phyloP scores from a whole-genome alignment of 179 eudicot genomes.

The Patellifolia procumbens region DNA sequence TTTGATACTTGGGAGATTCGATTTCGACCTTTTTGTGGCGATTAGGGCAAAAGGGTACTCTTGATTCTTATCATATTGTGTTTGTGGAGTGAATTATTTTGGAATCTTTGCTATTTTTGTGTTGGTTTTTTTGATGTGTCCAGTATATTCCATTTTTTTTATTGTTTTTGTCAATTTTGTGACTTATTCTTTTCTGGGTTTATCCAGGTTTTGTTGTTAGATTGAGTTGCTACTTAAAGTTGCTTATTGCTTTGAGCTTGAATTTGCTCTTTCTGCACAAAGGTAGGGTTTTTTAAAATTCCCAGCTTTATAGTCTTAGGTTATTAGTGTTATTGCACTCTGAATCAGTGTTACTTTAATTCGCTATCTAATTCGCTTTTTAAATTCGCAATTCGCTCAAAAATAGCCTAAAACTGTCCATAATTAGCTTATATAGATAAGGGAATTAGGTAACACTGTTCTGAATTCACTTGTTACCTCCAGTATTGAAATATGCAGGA shows the following conservation, averaged over 20 bases:
- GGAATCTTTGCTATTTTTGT: neutral
- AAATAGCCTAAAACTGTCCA: too few relatives aligned
- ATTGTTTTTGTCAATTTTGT: neutral
- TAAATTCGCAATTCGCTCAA: too few relatives aligned
- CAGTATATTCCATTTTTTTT: neutral
- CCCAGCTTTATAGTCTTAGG: too few relatives aligned
- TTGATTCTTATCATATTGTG: constrained; percentile 7
- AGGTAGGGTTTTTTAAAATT: too few relatives aligned
- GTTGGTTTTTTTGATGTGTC: neutral
- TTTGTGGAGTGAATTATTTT: constrained; percentile 1
- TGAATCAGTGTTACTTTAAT: too few relatives aligned
- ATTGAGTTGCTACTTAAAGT: constrained; percentile 2
- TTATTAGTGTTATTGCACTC: too few relatives aligned
- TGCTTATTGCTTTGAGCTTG: constrained; percentile 9
- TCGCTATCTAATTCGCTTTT: too few relatives aligned
- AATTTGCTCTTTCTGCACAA: neutral
- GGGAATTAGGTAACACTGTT: neutral
- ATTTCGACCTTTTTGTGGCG: constrained; percentile 11
- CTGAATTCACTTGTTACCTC: neutral
- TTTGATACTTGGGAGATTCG: constrained; percentile 14
- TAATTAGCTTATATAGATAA: too few relatives aligned
- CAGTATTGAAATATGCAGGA: neutral
- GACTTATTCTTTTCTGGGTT: neutral
- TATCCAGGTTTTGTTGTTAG: constrained; percentile 3
- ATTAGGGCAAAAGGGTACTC: neutral